phyloP scores from a whole-genome alignment of 1,284 basidiomycete genomes.

The Rhodotorula mucilaginosa region DNA sequence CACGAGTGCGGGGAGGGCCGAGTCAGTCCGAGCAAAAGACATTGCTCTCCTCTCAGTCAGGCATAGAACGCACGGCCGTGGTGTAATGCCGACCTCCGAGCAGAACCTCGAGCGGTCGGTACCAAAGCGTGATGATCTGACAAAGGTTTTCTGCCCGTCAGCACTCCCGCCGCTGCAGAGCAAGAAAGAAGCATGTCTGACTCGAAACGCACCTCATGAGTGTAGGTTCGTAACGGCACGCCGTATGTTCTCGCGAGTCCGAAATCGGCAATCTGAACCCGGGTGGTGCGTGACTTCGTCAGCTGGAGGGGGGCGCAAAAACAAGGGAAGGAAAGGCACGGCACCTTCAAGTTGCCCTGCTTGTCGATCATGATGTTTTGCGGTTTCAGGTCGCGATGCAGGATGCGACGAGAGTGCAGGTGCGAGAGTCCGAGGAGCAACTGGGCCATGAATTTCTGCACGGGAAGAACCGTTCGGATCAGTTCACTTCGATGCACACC shows the following conservation, averaged over 20 bases:
- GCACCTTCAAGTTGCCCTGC: slow-evolving; percentile 74
- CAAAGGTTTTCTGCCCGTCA: too few species aligned
- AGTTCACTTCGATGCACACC: background rate
- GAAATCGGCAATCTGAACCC: slow-evolving; percentile 74
- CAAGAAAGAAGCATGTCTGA: background rate
- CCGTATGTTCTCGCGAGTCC: slow-evolving; percentile 95
- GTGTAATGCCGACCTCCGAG: slow-evolving; percentile 94
- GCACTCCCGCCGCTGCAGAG: too few species aligned
- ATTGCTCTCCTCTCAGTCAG: background rate
- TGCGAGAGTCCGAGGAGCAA: slow-evolving; percentile 83
- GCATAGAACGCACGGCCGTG: slow-evolving; percentile 55
- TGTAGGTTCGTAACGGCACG: slow-evolving; percentile 95
- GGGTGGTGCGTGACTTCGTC: too few species aligned
- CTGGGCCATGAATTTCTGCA: slow-evolving; percentile 80
- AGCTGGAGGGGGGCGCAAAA: too few species aligned
- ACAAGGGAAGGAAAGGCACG: too few species aligned
- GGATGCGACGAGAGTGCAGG: slow-evolving; percentile 92
- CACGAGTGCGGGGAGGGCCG: too few species aligned
- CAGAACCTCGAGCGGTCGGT: slow-evolving; percentile 93
- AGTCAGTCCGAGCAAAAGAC: background rate
- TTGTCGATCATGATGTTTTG: slow-evolving; percentile 95
- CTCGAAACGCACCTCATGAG: slow-evolving; percentile 73
- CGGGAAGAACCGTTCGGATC: too few species aligned
- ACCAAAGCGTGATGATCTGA: slow-evolving; percentile 97
- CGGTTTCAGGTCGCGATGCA: slow-evolving; percentile 96